Evolutionary conservation across 2,329 filamentous ascomycete species (phyloP).

Genomic region (Cyphellophora europaea): DNA sequence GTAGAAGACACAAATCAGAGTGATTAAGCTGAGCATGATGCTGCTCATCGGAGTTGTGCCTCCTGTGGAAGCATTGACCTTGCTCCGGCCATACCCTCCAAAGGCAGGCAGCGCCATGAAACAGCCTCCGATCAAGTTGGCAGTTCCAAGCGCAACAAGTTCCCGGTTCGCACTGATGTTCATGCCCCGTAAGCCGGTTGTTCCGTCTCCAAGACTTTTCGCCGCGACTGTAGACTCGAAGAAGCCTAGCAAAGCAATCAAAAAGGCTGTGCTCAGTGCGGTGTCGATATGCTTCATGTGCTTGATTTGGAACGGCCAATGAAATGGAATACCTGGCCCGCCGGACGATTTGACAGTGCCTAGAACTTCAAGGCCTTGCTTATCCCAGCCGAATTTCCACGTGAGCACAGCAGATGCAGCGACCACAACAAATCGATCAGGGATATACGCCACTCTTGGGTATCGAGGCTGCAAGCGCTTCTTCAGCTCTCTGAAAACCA

Average conservation of each 20-base stretch:
- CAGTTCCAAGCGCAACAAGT: slow-evolving; percentile 79
- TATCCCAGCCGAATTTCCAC: slow-evolving; percentile 68
- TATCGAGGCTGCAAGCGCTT: slow-evolving; percentile 68
- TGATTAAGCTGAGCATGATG: slow-evolving; percentile 73
- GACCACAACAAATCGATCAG: slow-evolving; percentile 85
- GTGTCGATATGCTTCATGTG: slow-evolving; percentile 76
- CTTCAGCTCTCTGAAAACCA: slow-evolving; percentile 84
- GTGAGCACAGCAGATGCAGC: slow-evolving; percentile 73
- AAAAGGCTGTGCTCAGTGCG: slow-evolving; percentile 81
- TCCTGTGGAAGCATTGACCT: slow-evolving; percentile 87
- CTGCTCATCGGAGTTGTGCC: slow-evolving; percentile 91
- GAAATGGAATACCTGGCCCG: slow-evolving; percentile 65
- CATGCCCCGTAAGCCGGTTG: slow-evolving; percentile 66
- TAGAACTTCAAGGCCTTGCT: slow-evolving; percentile 70
- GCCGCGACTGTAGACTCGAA: slow-evolving; percentile 96
- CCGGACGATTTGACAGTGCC: slow-evolving; percentile 68
- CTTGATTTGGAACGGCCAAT: slow-evolving; percentile 70
- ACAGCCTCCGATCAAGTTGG: slow-evolving; percentile 82
- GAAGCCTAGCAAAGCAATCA: slow-evolving; percentile 93
- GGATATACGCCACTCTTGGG: slow-evolving; percentile 74
- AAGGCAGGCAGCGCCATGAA: slow-evolving; percentile 92
- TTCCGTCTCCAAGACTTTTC: slow-evolving; percentile 65
- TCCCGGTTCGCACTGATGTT: slow-evolving; percentile 85
- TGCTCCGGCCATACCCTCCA: slow-evolving; percentile 91
- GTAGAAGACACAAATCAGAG: slow-evolving; percentile 70